Conservation (phyloP, 768 basidiomycete genomes). For the Lactarius quietus region DNA sequence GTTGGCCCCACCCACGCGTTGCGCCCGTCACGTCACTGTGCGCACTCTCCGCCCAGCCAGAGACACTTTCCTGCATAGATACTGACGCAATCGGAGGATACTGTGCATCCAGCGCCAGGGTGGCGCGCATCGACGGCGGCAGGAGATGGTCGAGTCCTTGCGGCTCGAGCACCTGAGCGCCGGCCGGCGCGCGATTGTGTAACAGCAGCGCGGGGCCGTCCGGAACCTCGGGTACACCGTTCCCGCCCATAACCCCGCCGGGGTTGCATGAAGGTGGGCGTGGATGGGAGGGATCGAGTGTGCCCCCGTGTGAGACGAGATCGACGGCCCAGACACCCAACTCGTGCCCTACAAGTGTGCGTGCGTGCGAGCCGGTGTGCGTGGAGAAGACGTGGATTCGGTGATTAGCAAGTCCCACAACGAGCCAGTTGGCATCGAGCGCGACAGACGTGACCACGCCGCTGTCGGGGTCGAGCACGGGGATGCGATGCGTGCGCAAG, state of each 20-base stretch:
- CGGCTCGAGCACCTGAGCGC: constrained; percentile 15
- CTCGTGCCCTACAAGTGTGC: constrained; percentile 81
- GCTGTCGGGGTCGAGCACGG: constrained; percentile 38
- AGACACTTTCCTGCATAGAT: background rate
- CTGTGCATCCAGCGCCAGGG: constrained; percentile 43
- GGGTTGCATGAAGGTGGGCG: background rate
- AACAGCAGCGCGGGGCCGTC: constrained; percentile 14
- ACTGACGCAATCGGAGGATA: constrained; percentile 4
- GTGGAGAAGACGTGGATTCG: constrained; percentile 86
- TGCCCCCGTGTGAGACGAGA: constrained; percentile 66
- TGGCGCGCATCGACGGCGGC: constrained; percentile 43
- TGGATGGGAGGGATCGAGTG: constrained; percentile 23
- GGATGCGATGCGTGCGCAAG: constrained; percentile 26
- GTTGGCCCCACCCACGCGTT: constrained; percentile 87
- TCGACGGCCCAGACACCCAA: constrained; percentile 91
- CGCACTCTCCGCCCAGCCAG: constrained; percentile 4
- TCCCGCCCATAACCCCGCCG: background rate
- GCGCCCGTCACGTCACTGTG: constrained; percentile 55
- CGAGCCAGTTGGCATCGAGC: constrained; percentile 77
- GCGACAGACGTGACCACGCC: constrained; percentile 87
- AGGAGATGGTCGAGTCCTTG: constrained; percentile 31
- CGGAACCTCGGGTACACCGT: constrained; percentile 11
- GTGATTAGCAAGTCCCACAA: constrained; percentile 83
- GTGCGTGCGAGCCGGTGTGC: constrained; percentile 65
- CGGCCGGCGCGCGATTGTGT: constrained; percentile 24